phyloP scores from a whole-genome alignment of 805 yeast species.

The Komagataella pastoris region DNA sequence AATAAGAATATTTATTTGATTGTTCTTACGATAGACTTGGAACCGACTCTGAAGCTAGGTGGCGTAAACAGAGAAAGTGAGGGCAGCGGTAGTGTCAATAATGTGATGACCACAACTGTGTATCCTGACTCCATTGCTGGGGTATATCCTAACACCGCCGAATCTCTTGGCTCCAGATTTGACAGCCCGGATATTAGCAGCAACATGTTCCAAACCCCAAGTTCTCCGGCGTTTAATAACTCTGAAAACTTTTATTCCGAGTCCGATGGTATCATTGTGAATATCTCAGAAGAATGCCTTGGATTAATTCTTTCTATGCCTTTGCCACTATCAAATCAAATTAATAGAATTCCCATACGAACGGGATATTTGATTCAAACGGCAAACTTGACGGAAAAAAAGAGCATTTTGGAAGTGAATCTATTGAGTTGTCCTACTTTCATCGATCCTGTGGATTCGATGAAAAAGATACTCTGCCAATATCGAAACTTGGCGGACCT shows the following conservation, averaged over 20 bases:
- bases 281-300: conserved; percentile 34
- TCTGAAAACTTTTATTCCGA: background rate
- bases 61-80: conserved; percentile 6
- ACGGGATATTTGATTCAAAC: conserved; percentile 42
- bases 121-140: background rate
- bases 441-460: conserved; percentile 38
- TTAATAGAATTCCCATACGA: conserved; percentile 54
- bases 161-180: background rate
- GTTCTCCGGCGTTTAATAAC: background rate
- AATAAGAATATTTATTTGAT: conserved; percentile 44
- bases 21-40: conserved; percentile 54
- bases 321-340: conserved; percentile 57
- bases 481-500: conserved; percentile 41
- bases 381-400: conserved; percentile 4
- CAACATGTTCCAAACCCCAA: background rate
- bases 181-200: background rate
- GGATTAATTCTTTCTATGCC: conserved; percentile 49
- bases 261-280: conserved; percentile 19
- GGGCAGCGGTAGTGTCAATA: background rate
- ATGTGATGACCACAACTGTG: background rate
- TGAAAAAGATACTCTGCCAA: conserved; percentile 45
- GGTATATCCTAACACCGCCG: background rate
- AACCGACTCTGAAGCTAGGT: conserved; percentile 25
- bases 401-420: conserved; percentile 41
- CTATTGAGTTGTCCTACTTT: conserved; percentile 63